Evolutionary conservation across 805 yeast species (phyloP).

Genomic region (Ogataea glucozyma): DNA sequence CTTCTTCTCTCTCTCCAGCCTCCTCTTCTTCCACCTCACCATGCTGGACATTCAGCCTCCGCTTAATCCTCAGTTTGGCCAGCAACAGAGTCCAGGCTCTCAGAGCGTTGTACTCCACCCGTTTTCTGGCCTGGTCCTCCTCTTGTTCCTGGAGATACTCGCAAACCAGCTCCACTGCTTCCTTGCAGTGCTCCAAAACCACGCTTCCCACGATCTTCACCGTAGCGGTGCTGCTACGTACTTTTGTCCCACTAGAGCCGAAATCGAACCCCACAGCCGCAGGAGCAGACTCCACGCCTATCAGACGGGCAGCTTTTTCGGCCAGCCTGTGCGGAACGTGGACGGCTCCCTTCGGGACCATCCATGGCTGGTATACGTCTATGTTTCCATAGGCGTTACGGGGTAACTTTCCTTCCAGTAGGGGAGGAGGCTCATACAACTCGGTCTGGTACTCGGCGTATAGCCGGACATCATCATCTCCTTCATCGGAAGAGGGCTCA

Average conservation of each 20-base stretch:
- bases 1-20: slow-evolving; percentile 20
- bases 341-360: slow-evolving; percentile 82
- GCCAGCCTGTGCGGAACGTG: slow-evolving; percentile 57
- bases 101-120: slow-evolving; percentile 50
- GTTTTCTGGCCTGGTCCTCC: slow-evolving; percentile 43
- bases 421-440: slow-evolving; percentile 63
- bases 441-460: slow-evolving; percentile 83
- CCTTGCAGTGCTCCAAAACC: slow-evolving; percentile 59
- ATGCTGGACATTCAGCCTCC: slow-evolving; percentile 48
- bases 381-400: slow-evolving; percentile 82
- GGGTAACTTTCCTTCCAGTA: slow-evolving; percentile 64
- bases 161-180: slow-evolving; percentile 56
- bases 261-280: slow-evolving; percentile 90
- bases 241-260: slow-evolving; percentile 38
- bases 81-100: slow-evolving; percentile 55
- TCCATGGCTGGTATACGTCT: slow-evolving; percentile 71
- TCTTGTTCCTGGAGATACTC: slow-evolving; percentile 52
- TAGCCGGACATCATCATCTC: slow-evolving; percentile 53
- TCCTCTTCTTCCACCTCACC: slow-evolving; percentile 40
- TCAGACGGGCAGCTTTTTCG: slow-evolving; percentile 66
- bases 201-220: slow-evolving; percentile 78
- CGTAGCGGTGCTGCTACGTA: slow-evolving; percentile 45
- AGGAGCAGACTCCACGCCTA: slow-evolving; percentile 77
- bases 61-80: slow-evolving; percentile 48
- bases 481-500: slow-evolving; percentile 21